Evolutionary conservation across 2,329 filamentous ascomycete genomes (phyloP).

Genomic region (Microdochium trichocladiopsis): DNA sequence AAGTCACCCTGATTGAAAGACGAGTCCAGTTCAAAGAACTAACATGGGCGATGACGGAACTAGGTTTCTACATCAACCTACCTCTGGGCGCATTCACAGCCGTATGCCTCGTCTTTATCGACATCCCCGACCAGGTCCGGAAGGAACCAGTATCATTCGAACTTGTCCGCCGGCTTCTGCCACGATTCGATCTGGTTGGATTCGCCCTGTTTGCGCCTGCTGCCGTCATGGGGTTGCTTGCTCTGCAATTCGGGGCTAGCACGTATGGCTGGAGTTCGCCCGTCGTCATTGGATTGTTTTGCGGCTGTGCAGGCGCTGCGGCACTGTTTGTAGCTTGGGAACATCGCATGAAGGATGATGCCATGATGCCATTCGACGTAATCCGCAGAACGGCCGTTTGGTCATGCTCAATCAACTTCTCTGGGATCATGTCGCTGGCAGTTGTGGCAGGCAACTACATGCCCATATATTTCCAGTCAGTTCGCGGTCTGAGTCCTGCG

Average conservation of each 20-base stretch:
- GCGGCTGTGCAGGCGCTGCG: slow-evolving; percentile 22
- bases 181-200: slow-evolving; percentile 31
- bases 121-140: slow-evolving; percentile 13
- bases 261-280: slow-evolving; percentile 29
- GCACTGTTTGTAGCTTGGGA: slow-evolving; percentile 34
- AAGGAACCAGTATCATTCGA: slow-evolving; percentile 18
- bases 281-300: slow-evolving; percentile 31
- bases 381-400: slow-evolving; percentile 34
- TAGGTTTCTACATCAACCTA: slow-evolving; percentile 39
- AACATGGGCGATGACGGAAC: neutral
- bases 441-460: slow-evolving; percentile 26
- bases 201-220: slow-evolving; percentile 34
- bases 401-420: slow-evolving; percentile 29
- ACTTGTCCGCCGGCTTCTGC: slow-evolving; percentile 17
- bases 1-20: slow-evolving; percentile 5
- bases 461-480: slow-evolving; percentile 23
- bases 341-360: slow-evolving; percentile 31
- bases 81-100: slow-evolving; percentile 31
- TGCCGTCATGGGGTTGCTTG: slow-evolving; percentile 33
- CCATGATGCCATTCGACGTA: slow-evolving; percentile 40
- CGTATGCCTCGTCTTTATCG: slow-evolving; percentile 16
- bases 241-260: slow-evolving; percentile 33
- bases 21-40: neutral
- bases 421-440: slow-evolving; percentile 34
- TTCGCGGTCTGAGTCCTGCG: slow-evolving; percentile 17